These are phyloP conservation scores for Escovopsis sp. DNA, from an alignment of 2,329 filamentous ascomycete species.

Conservation along the genomic window DNA sequence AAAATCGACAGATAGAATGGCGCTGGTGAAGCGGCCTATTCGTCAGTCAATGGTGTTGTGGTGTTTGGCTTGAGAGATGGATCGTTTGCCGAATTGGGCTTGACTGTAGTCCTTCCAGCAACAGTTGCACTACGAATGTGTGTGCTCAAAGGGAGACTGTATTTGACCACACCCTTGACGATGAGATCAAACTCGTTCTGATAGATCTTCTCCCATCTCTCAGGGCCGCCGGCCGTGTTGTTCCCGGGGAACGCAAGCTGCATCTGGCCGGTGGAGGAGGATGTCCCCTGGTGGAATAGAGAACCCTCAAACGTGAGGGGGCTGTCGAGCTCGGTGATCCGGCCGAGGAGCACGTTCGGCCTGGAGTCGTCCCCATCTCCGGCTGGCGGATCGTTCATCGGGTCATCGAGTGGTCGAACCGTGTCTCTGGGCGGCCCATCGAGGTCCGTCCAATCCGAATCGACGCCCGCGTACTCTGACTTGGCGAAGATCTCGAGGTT, in stretches of 20 bases:
- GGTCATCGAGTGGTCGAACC: constrained; percentile 17
- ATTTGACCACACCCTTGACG: constrained; percentile 79
- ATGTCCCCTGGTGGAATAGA: constrained; percentile 61
- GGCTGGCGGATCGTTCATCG: constrained; percentile 24
- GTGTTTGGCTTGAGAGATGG: constrained; percentile 56
- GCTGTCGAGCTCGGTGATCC: constrained; percentile 75
- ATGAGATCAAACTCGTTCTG: constrained; percentile 90
- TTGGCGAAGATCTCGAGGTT: constrained; percentile 92
- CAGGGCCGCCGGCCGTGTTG: constrained; percentile 68
- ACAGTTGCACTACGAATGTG: constrained; percentile 45
- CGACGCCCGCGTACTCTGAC: constrained; percentile 70
- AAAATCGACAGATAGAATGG: not conserved
- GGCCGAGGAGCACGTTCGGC: constrained; percentile 84
- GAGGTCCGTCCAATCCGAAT: constrained; percentile 43
- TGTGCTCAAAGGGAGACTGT: constrained; percentile 50
- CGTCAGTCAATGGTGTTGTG: constrained; percentile 33
- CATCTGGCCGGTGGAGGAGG: constrained; percentile 67
- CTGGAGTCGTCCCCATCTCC: constrained; percentile 39
- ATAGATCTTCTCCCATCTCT: constrained; percentile 81
- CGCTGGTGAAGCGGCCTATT: not conserved
- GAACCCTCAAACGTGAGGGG: constrained; percentile 81
- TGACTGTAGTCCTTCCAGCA: constrained; percentile 43
- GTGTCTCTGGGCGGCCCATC: constrained; percentile 13
- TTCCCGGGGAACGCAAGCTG: constrained; percentile 76
- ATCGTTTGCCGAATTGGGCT: constrained; percentile 47